These are phyloP conservation scores for Fusarium hainanense DNA, from an alignment of 2,329 filamentous ascomycete species.

Conservation along the genomic window DNA sequence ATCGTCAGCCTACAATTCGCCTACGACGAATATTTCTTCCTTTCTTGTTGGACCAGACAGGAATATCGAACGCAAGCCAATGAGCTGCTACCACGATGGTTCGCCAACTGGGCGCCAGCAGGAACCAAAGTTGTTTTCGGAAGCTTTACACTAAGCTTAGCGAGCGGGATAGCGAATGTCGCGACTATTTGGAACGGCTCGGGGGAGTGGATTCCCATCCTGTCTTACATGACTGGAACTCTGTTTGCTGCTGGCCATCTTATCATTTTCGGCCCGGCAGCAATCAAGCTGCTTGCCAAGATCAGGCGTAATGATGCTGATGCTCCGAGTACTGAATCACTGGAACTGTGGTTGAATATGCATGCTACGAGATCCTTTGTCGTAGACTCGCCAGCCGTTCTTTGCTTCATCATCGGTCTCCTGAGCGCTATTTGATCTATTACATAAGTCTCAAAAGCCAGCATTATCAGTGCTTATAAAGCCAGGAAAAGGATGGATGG, in stretches of 20 bases:
- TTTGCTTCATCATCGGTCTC: neutral
- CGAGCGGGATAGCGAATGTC: neutral
- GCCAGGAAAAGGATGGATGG: neutral
- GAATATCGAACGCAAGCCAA: neutral
- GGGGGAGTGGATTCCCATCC: rapidly evolving
- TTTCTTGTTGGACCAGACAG: neutral
- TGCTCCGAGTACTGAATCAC: neutral
- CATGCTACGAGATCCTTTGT: neutral
- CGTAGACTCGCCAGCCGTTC: neutral
- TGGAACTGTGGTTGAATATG: neutral
- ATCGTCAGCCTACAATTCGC: neutral
- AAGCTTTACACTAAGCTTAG: neutral
- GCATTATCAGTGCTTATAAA: too few relatives aligned
- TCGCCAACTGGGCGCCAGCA: neutral
- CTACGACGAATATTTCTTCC: neutral
- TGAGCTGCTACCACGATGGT: neutral
- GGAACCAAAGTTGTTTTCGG: neutral
- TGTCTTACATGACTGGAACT: neutral
- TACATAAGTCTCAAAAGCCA: neutral
- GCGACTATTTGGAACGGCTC: neutral
- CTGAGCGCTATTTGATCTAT: neutral
- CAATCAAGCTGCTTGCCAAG: neutral
- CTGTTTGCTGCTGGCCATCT: neutral
- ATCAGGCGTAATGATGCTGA: neutral
- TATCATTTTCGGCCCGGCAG: neutral